Evolutionary conservation across 805 yeast genomes (phyloP).

Genomic region (Cyberlindnera saturnus): DNA sequence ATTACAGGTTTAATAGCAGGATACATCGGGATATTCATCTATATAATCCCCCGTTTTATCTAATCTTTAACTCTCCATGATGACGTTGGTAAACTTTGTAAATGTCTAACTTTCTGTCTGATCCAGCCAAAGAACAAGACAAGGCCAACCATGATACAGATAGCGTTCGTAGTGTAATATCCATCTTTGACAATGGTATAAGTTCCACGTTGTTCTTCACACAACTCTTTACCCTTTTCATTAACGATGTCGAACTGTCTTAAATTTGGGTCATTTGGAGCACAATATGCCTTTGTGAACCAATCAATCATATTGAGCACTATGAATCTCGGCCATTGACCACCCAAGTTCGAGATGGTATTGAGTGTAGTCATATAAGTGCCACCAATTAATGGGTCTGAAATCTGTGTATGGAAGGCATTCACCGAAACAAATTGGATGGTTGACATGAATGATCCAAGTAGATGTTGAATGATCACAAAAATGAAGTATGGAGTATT

Average conservation of each 20-base stretch:
- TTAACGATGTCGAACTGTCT: conserved; percentile 14
- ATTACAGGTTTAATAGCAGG: conserved; percentile 65
- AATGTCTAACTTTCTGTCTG: conserved; percentile 47
- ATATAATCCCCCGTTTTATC: conserved; percentile 33
- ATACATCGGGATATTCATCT: conserved; percentile 31
- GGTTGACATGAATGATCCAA: conserved; percentile 89
- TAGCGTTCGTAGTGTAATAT: conserved; percentile 66
- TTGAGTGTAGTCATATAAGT: conserved; percentile 96
- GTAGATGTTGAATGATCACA: conserved; percentile 75
- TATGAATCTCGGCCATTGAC: conserved; percentile 93
- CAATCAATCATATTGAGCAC: conserved; percentile 75
- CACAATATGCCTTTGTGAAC: conserved; percentile 64
- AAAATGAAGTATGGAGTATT: conserved; percentile 52
- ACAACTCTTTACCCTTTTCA: conserved; percentile 39
- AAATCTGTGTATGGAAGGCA: conserved; percentile 92
- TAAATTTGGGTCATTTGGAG: conserved; percentile 18
- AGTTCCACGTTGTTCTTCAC: conserved; percentile 49
- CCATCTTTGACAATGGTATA: conserved; percentile 66
- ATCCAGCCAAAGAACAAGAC: conserved; percentile 61
- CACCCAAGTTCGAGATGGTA: conserved; percentile 89
- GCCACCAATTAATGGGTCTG: conserved; percentile 95
- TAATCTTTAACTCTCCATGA: conserved; percentile 59
- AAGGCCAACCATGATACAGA: conserved; percentile 68
- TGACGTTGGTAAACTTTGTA: conserved; percentile 67
- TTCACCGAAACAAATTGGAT: conserved; percentile 91